Percentiles rank a stretch among this genome's conserved stretches.
These are phyloP conservation scores for Cylindricascospora bacillispora DNA, from an alignment of 1,139 yeast species.

Conservation along the genomic window DNA sequence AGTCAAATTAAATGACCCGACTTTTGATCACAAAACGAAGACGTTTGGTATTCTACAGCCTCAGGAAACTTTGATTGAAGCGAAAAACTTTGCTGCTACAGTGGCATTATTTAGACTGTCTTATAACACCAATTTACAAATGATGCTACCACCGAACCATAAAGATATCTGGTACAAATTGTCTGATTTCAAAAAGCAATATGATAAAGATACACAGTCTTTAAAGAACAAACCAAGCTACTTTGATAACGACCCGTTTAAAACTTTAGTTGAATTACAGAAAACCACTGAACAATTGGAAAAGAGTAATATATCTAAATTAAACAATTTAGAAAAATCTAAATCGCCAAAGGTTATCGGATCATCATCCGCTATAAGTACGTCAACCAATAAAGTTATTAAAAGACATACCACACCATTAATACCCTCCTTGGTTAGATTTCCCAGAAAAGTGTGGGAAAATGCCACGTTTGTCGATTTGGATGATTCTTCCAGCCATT, in stretches of 20 bases:
- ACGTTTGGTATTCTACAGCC: constrained; percentile 35
- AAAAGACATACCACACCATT: neutral
- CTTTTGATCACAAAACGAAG: constrained; percentile 23
- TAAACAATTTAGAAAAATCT: constrained; percentile 25
- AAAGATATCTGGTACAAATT: constrained; percentile 65
- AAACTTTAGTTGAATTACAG: constrained; percentile 41
- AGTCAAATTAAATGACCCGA: constrained; percentile 52
- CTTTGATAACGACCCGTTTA: constrained; percentile 65
- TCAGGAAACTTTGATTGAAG: constrained; percentile 74
- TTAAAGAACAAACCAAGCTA: constrained; percentile 20
- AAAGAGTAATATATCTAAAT: constrained; percentile 34
- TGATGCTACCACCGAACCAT: constrained; percentile 78
- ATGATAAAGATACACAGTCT: constrained; percentile 33
- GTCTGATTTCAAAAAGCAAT: constrained; percentile 41
- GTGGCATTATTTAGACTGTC: constrained; percentile 72
- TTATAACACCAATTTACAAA: constrained; percentile 67
- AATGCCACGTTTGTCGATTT: constrained; percentile 38
- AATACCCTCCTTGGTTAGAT: constrained; percentile 20
- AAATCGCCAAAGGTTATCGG: constrained; percentile 26
- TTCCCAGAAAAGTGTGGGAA: constrained; percentile 57
- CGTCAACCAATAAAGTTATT: constrained; percentile 1
- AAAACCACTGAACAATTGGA: constrained; percentile 32
- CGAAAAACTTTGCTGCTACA: constrained; percentile 83
- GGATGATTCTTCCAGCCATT: constrained; percentile 31
- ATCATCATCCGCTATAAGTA: constrained; percentile 6